A percentile compares a stretch with the other conserved stretches of the same genome.
These are phyloP conservation scores for Scytalidium lignicola DNA, from an alignment of 2,329 filamentous ascomycete genomes.

Conservation along the genomic window DNA sequence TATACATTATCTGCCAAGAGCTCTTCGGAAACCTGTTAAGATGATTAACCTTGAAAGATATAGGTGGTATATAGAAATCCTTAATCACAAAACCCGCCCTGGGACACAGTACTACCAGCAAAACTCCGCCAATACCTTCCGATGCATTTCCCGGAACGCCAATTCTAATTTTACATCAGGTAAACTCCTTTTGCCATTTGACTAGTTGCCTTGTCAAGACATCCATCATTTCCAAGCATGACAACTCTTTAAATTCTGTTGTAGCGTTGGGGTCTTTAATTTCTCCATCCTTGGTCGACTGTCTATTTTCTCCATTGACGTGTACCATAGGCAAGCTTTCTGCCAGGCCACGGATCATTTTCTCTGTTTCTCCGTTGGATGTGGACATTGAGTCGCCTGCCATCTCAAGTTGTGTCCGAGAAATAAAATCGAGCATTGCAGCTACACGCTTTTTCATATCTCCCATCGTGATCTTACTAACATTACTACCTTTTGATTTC, in stretches of 20 bases:
- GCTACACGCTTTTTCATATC: constrained; percentile 84
- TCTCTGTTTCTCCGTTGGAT: constrained; percentile 33
- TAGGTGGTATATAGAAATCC: not conserved
- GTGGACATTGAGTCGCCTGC: constrained; percentile 54
- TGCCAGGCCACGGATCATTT: constrained; percentile 28
- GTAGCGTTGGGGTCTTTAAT: constrained; percentile 14
- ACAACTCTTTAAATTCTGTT: constrained; percentile 68
- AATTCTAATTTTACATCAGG: constrained; percentile 6
- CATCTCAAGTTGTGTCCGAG: constrained; percentile 81
- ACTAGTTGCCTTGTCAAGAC: constrained; percentile 33
- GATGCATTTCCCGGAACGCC: not conserved
- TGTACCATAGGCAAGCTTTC: constrained; percentile 28
- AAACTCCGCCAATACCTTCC: not conserved
- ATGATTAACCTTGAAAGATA: not conserved
- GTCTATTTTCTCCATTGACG: constrained; percentile 30
- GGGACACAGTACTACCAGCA: not conserved
- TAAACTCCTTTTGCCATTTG: constrained; percentile 31
- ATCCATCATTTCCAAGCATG: constrained; percentile 36
- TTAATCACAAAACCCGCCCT: not conserved
- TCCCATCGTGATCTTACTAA: constrained; percentile 69
- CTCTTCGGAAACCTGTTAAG: not conserved
- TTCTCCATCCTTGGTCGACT: constrained; percentile 28
- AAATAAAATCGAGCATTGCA: constrained; percentile 84
- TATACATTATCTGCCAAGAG: not conserved
- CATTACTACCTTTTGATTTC: constrained; percentile 31